These are phyloP conservation scores for Diaporthe batatas DNA, from an alignment of 2,329 filamentous ascomycete species.

Conservation along the genomic window DNA sequence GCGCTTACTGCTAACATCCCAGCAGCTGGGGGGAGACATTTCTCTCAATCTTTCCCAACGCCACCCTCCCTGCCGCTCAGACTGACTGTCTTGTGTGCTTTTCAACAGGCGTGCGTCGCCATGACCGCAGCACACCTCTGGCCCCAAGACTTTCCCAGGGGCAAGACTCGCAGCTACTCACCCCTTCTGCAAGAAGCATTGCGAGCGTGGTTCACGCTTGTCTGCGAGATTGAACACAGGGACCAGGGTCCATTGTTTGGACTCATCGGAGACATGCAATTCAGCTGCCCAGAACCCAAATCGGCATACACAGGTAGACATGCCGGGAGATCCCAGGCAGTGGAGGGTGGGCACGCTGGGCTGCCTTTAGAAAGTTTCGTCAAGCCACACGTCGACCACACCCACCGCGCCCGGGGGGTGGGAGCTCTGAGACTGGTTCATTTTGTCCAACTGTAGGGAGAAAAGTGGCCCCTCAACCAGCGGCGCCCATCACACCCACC, in stretches of 20 bases:
- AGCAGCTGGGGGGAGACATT: slow-evolving; percentile 17
- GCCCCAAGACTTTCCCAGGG: background rate
- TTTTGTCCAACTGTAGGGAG: slow-evolving; percentile 28
- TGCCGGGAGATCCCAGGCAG: slow-evolving; percentile 34
- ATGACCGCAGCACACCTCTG: slow-evolving; percentile 11
- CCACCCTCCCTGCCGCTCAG: slow-evolving; percentile 20
- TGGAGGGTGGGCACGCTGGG: slow-evolving; percentile 12
- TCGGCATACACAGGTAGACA: slow-evolving; percentile 24
- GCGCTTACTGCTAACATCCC: slow-evolving; percentile 35
- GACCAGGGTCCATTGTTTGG: slow-evolving; percentile 14
- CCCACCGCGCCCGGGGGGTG: slow-evolving; percentile 3
- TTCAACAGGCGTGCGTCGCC: slow-evolving; percentile 11
- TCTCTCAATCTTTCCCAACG: slow-evolving; percentile 27
- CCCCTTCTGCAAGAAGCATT: slow-evolving; percentile 21
- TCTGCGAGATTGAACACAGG: slow-evolving; percentile 29
- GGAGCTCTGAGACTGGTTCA: slow-evolving; percentile 33
- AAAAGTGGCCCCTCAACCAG: slow-evolving; percentile 31
- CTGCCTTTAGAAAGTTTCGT: slow-evolving; percentile 32
- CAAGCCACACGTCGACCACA: slow-evolving; percentile 29
- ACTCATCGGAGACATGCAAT: slow-evolving; percentile 30
- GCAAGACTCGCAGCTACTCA: slow-evolving; percentile 7
- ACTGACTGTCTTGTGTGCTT: slow-evolving; percentile 1
- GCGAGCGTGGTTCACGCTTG: slow-evolving; percentile 9
- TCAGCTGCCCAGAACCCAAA: slow-evolving; percentile 27
- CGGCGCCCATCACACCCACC: slow-evolving; percentile 26